Conservation (phyloP, 495 filamentous ascomycete genomes). For the Aspergillus ellipticus region DNA sequence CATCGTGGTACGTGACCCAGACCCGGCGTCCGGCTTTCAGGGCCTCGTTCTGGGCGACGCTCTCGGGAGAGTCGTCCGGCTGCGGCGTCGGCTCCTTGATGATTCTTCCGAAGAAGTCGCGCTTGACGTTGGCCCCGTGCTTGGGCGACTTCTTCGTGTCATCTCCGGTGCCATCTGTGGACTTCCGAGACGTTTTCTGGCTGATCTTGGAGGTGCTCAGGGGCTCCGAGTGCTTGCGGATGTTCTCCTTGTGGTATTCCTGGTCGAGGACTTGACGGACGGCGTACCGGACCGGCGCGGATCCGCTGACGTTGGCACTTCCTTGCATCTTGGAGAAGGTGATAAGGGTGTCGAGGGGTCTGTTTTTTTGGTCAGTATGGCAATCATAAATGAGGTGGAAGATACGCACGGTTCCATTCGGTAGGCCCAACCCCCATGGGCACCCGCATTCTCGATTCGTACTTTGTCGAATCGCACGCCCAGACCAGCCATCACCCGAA, state of each 20-base stretch:
- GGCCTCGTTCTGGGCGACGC: constrained; percentile 26
- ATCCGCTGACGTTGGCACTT: constrained; percentile 31
- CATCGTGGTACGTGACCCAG: constrained; percentile 94
- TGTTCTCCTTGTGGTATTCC: constrained; percentile 69
- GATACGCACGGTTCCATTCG: constrained; percentile 87
- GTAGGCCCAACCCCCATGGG: constrained; percentile 69
- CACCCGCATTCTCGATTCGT: constrained; percentile 65
- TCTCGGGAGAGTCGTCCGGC: constrained; percentile 15
- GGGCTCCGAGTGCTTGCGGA: constrained; percentile 55
- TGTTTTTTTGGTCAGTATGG: constrained; percentile 17
- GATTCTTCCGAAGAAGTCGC: constrained; percentile 86
- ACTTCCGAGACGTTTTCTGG: constrained; percentile 23
- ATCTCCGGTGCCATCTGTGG: constrained; percentile 39
- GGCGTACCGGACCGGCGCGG: constrained; percentile 75
- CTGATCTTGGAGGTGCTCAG: constrained; percentile 49
- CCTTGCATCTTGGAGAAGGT: constrained; percentile 40
- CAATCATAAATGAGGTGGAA: background rate
- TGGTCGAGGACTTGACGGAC: constrained; percentile 90
- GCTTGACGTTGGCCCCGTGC: constrained; percentile 52
- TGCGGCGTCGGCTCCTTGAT: constrained; percentile 45
- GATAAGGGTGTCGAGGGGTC: constrained; percentile 65
- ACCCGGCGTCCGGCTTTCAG: constrained; percentile 55
- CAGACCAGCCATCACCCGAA: constrained; percentile 71
- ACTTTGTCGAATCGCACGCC: constrained; percentile 80
- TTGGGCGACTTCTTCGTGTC: constrained; percentile 21